Evolutionary conservation across 2,329 filamentous ascomycete genomes (phyloP), one percentile per base, ranked within the genome.

Genomic region (Knufia fluminis): DNA sequence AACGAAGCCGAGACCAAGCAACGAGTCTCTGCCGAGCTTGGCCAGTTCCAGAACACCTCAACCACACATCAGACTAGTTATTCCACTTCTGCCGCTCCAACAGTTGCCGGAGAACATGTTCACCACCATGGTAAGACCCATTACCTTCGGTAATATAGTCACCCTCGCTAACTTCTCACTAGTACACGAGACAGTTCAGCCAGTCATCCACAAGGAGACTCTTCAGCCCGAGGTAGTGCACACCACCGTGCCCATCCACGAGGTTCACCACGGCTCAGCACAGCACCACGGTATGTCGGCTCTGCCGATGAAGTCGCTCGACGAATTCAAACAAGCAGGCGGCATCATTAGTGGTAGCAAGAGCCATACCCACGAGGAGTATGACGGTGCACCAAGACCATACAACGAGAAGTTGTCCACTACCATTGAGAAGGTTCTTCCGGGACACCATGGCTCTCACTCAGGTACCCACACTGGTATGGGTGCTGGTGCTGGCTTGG

Each of bases 161-260:
- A n/a, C 14, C 26, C 6, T 28, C 26, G 12, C 26, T 28, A 28
- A 28, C 26, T 12, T 6, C 6, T 6, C 12, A 12, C 6, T 22
- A 40, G 36, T 84, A 2, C 79, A 84, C 54, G 81, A 86, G 64
- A 80, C 77, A 24, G 76, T 87, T 42, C 82, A 86, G 63, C 83
- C 83, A 0, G 74, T 86, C 0, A 71, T 87, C 32, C 72, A 86
- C 44, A 84, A 84, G 62, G 79, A 86, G 56, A 78, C 75, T 1
- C 69, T 86, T 23, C 76, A 43, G 22, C 44, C 44, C 14, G 36
- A 48, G 24, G 75, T 86, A 2, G 71, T 85, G 1, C 84, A 87
- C 68, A 86, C 79, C 17, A 85, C 81, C 1, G 72, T 83, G 0
- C 83, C 83, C 0, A 74, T 87, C 35, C 83, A 86, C 55, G 83